Base-by-base conservation (phyloP, 2,329 filamentous ascomycete species). In the Fusarium siculi region DNA sequence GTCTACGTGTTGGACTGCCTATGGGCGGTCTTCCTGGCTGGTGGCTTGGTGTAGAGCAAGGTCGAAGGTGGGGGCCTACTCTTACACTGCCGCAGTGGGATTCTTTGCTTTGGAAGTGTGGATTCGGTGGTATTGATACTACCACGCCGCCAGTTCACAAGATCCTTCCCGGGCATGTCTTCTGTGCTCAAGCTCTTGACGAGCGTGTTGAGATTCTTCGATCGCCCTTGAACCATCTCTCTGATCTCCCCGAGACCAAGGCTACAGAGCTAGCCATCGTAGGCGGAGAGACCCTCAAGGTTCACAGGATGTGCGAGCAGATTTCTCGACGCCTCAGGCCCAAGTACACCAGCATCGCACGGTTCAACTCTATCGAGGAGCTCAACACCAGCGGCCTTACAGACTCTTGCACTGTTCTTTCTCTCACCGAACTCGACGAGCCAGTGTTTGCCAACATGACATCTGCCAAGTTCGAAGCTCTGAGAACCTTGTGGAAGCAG, bases 381-480 rank as follows among this genome's bases (percentile, higher is more conserved):
- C 19, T 57, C 18, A 28, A 47, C 5, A 14, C 2, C 11, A 47
- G 10, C 2, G 39, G 30, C 4, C 55, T 46, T 18, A 2, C 21
- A 8, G 32, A 43, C 18, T 46, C 40, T 2, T 52, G 47, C 30
- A 34, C 60, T 1, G 28, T 63, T 1, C 0, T 63, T 7, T 58
- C 34, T 25, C 42, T 63, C 9, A 58, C 60, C 0, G 60, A 63
- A 18, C 60, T 59, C 9, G 60, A 63, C 1, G 49, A 63, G n/a
- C 60, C 60, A 2, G 0, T 63, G 21, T 56, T 63, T 0, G 12
- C 25, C 28, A 63, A 25, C 15, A 18, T 59, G 37, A 63, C 52
- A 0, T 25, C 34, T 0, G 8, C 0, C 9, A 63, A 59, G 28
- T 0, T 58, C 0, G 39, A 63, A 0, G 49, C 34, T 7, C 16